Conservation (phyloP, 805 yeast species). For the Suhomyces prunicola region DNA sequence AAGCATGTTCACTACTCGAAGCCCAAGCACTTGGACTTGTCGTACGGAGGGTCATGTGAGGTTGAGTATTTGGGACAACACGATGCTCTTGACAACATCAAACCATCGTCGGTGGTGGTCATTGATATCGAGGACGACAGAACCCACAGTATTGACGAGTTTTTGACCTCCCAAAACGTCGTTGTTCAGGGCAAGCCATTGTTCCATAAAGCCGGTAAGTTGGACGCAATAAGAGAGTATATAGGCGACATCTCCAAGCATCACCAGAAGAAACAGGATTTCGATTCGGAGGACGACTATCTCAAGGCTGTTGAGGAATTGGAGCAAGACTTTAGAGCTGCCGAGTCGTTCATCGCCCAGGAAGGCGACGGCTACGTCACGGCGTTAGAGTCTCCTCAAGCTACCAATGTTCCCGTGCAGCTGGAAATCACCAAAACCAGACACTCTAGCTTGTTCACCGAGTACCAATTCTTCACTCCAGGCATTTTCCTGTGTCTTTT, state of each 20-base stretch:
- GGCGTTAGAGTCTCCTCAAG: conserved; percentile 13
- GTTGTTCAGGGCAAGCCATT: conserved; percentile 32
- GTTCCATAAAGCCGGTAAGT: conserved; percentile 20
- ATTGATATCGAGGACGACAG: conserved; percentile 1
- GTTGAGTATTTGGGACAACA: conserved; percentile 5
- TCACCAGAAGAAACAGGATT: conserved; percentile 16
- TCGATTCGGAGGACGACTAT: conserved; percentile 11
- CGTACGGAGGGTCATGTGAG: conserved; percentile 11
- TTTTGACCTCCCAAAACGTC: conserved; percentile 10
- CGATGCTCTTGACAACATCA: neutral
- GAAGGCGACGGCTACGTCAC: conserved; percentile 24
- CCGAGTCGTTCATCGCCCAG: conserved; percentile 29
- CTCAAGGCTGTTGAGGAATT: conserved; percentile 17
- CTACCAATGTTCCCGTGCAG: conserved; percentile 2
- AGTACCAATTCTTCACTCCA: conserved; percentile 70
- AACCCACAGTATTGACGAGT: conserved; percentile 14
- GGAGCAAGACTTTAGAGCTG: conserved; percentile 31
- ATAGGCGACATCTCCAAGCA: conserved; percentile 20
- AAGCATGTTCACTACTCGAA: conserved; percentile 20
- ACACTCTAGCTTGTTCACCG: conserved; percentile 50
- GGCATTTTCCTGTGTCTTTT: conserved; percentile 77
- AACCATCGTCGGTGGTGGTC: neutral
- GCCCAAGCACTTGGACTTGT: conserved; percentile 16
- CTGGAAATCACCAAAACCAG: conserved; percentile 2
- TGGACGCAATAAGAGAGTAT: conserved; percentile 20